Evolutionary conservation across 2,329 filamentous ascomycete genomes (phyloP), one percentile per base, ranked within the genome.

Genomic region (Trichocomaceae sp.): DNA sequence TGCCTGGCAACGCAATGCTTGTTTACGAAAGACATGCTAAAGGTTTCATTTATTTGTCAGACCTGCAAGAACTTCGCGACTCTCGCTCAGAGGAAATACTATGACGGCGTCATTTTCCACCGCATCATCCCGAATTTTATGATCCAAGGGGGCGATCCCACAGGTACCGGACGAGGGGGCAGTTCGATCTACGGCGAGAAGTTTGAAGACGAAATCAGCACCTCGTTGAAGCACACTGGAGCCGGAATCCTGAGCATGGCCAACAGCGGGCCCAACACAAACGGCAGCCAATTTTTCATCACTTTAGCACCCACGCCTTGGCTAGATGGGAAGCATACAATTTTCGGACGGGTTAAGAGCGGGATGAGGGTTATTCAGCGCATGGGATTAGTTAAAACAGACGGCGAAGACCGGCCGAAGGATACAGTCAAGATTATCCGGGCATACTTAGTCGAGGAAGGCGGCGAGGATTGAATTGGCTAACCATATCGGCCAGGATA

Each of bases 161-260:
- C 92, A 0, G 92, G 91, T 58, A 96, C 90, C 1, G 93, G 93
- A 51, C 84, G 90, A 57, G 93, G 93, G 64, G 93, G 93, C 56
- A 79, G 79, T 56, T 91, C 86, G 58, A 95, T 96, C 75, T 97
- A 90, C 73, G 93, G 92, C 65, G 88, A 90, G 50, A 92, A 89
- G 69, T 97, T 97, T 70, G 89, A 86, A 58, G 93, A 99, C 75
- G 93, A 99, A 78, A 92, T 97, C 63, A 77, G 81, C 47, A 74
- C 83, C 2, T 76, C 77, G 4, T 77, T 99, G 53, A 93, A 92
- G 69, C 93, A 99, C 75, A 95, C 90, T 0, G 92, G 92, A 37
- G 91, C 92, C 3, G 92, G 92, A 1, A 79, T 97, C n/a, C 76
- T 99, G 63, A 90, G 85, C 74, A 99, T 99, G 93, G 93, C 93